These are phyloP conservation scores for Hippophae gyantsensis DNA, from an alignment of 306 rosid species.

Conservation along the genomic window DNA sequence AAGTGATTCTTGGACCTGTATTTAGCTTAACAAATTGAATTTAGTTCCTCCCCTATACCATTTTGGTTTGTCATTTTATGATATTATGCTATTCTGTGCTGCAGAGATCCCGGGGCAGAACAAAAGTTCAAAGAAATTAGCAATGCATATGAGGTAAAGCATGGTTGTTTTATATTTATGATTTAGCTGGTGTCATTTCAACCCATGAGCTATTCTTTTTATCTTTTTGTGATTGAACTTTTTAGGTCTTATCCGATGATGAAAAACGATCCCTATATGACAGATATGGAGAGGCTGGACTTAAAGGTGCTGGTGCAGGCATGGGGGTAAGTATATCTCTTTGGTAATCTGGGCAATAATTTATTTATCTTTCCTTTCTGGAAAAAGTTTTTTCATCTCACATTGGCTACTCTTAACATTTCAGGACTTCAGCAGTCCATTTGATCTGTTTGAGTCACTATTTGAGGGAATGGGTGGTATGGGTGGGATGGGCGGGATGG, in stretches of 20 bases:
- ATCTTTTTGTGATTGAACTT: constrained; percentile 18
- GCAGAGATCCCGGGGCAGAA: constrained; percentile 88
- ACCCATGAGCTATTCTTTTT: constrained; percentile 4
- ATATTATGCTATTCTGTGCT: constrained; percentile 18
- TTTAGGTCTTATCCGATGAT: constrained; percentile 91
- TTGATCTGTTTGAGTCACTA: constrained; percentile 51
- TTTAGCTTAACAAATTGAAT: background rate
- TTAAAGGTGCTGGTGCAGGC: constrained; percentile 84
- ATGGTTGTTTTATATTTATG: constrained; percentile 1
- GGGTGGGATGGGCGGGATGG: constrained; percentile 43
- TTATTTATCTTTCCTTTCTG: background rate
- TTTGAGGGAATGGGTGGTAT: constrained; percentile 53
- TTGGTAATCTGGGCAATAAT: constrained; percentile 10
- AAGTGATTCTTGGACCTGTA: background rate
- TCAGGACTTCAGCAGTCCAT: constrained; percentile 64
- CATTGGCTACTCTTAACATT: background rate
- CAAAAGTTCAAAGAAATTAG: constrained; percentile 84
- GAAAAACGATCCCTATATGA: constrained; percentile 84
- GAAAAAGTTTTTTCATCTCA: constrained; percentile 9
- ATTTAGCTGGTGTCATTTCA: constrained; percentile 15
- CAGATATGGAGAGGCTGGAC: constrained; percentile 93
- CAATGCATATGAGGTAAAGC: constrained; percentile 84
- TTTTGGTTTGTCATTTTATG: constrained; percentile 10
- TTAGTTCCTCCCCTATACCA: background rate
- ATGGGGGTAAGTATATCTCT: constrained; percentile 57